Evolutionary conservation across 2,329 filamentous ascomycete genomes (phyloP).

Genomic region (Lachnellula hyalina): DNA sequence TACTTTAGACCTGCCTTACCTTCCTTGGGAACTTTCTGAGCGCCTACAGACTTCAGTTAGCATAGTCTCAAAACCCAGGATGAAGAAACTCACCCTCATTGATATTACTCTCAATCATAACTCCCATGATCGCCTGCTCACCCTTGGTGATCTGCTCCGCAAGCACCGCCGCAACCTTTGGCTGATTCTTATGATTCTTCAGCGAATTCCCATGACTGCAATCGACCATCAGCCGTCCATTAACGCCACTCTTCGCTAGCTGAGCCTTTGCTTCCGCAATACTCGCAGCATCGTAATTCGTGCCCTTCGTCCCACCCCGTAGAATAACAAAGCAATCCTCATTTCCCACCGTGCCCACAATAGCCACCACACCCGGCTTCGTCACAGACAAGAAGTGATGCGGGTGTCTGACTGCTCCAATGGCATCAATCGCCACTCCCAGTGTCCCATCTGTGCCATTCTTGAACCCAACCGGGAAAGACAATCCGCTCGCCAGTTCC

Average conservation of each 20-base stretch:
- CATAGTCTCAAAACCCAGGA: not conserved
- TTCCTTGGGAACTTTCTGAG: slow-evolving; percentile 85
- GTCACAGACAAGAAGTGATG: slow-evolving; percentile 98
- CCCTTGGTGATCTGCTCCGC: slow-evolving; percentile 81
- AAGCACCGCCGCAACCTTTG: slow-evolving; percentile 77
- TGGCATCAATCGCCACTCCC: slow-evolving; percentile 88
- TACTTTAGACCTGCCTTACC: slow-evolving; percentile 82
- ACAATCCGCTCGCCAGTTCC: slow-evolving; percentile 87
- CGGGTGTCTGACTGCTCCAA: slow-evolving; percentile 83
- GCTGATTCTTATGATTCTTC: slow-evolving; percentile 97
- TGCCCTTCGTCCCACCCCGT: slow-evolving; percentile 84
- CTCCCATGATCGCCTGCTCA: slow-evolving; percentile 81
- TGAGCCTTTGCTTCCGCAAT: slow-evolving; percentile 79
- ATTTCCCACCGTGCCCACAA: slow-evolving; percentile 91
- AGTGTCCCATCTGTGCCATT: slow-evolving; percentile 94
- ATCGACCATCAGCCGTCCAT: slow-evolving; percentile 87
- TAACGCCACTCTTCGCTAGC: slow-evolving; percentile 67
- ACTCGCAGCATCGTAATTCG: slow-evolving; percentile 85
- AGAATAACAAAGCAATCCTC: slow-evolving; percentile 97
- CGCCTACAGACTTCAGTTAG: slow-evolving; percentile 45
- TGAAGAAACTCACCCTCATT: slow-evolving; percentile 61
- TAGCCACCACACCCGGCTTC: slow-evolving; percentile 90
- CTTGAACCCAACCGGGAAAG: slow-evolving; percentile 99
- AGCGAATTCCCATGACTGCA: slow-evolving; percentile 95
- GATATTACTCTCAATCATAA: slow-evolving; percentile 99